A percentile compares a stretch with the other conserved stretches of the same genome.
These are phyloP conservation scores for Pleurotus pulmonarius DNA, from an alignment of 768 basidiomycete species.

Conservation along the genomic window DNA sequence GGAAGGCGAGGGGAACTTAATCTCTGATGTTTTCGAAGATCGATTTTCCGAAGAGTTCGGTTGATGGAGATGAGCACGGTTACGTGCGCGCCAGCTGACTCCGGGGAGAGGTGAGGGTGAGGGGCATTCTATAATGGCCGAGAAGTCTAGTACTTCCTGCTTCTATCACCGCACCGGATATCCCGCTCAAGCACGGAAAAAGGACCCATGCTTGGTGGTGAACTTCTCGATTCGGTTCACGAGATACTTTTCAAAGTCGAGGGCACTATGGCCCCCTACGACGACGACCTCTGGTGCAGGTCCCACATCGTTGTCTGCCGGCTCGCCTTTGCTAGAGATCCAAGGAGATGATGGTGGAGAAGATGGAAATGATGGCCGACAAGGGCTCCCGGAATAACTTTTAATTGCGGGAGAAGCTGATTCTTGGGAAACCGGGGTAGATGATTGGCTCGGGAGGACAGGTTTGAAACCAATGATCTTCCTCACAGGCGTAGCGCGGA, in stretches of 20 bases:
- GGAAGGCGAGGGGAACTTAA: too few relatives aligned
- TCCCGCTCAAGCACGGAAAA: slow-evolving; percentile 12
- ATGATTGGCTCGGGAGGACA: slow-evolving; percentile 11
- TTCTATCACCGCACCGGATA: neutral
- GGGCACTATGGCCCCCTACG: slow-evolving; percentile 8
- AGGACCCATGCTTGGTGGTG: slow-evolving; percentile 17
- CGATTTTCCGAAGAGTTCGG: slow-evolving; percentile 4
- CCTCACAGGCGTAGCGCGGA: slow-evolving; percentile 13
- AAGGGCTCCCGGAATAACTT: slow-evolving; percentile 23
- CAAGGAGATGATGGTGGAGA: slow-evolving; percentile 34
- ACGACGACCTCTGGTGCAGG: slow-evolving; percentile 28
- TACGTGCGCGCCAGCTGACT: neutral
- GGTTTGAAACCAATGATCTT: slow-evolving; percentile 19
- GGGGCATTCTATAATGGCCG: slow-evolving; percentile 2
- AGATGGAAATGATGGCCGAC: slow-evolving; percentile 30
- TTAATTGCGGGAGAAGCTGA: neutral
- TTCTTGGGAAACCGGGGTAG: slow-evolving; percentile 4
- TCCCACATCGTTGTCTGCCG: slow-evolving; percentile 25
- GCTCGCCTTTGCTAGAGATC: slow-evolving; percentile 29
- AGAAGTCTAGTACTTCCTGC: neutral
- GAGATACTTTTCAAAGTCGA: slow-evolving; percentile 38
- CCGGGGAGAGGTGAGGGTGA: neutral
- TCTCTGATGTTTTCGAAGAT: neutral
- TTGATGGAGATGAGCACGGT: neutral
- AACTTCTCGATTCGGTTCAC: slow-evolving; percentile 36